phyloP scores from a whole-genome alignment of 805 yeast genomes.

The Saccharomycopsis olivae region DNA sequence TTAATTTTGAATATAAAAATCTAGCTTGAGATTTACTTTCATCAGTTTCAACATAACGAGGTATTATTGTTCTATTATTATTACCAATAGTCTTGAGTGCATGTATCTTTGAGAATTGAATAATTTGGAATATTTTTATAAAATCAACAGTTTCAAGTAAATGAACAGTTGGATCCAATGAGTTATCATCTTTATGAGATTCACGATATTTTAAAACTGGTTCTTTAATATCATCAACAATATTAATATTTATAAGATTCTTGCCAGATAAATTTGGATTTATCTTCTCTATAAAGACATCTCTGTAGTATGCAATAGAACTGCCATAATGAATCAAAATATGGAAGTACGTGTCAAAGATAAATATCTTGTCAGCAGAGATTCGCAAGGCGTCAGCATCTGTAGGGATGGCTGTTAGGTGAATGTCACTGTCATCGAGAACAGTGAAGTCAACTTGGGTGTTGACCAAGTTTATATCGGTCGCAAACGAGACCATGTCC shows the following conservation, averaged over 20 bases:
- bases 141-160: conserved; percentile 5
- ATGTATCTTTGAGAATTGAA: background rate
- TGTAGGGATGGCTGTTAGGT: conserved; percentile 3
- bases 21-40: conserved; percentile 42
- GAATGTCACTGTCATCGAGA: background rate
- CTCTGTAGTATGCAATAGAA: conserved; percentile 12
- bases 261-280: background rate
- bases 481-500: background rate
- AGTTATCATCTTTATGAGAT: background rate
- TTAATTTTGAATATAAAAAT: conserved; percentile 36
- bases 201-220: background rate
- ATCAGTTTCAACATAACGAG: conserved; percentile 37
- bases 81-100: conserved; percentile 18
- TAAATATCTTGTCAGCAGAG: conserved; percentile 16
- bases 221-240: background rate
- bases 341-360: conserved; percentile 23
- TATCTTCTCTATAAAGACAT: conserved; percentile 3
- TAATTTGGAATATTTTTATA: background rate
- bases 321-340: conserved; percentile 21
- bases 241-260: background rate
- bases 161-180: background rate
- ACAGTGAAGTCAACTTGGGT: background rate
- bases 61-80: conserved; percentile 26
- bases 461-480: background rate
- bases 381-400: conserved; percentile 17